Percentiles rank a stretch among this genome's conserved stretches.
phyloP scores from a whole-genome alignment of 345 rosid species.

The Acer yangbiense region DNA sequence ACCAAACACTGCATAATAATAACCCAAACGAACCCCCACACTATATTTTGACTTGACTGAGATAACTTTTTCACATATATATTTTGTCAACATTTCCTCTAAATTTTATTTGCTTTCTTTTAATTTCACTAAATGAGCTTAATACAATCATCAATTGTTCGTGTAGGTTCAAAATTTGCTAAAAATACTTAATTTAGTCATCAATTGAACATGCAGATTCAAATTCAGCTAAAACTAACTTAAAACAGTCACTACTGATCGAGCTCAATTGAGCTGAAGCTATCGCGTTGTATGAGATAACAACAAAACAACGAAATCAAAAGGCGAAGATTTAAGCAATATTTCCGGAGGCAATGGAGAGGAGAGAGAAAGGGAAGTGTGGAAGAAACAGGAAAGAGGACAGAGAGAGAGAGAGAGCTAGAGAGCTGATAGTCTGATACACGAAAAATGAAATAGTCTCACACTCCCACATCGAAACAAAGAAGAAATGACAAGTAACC shows the following conservation, averaged over 20 bases:
- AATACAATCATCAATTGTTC: background rate
- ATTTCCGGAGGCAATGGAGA: constrained; percentile 63
- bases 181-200: background rate
- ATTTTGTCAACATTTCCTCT: background rate
- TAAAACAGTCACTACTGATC: background rate
- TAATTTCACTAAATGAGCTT: background rate
- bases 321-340: background rate
- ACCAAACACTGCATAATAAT: background rate
- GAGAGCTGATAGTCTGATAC: no score
- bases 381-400: no score
- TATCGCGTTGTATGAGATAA: no score
- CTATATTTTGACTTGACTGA: background rate
- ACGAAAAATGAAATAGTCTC: no score
- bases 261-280: background rate
- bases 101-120: background rate
- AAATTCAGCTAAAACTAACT: background rate
- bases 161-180: background rate
- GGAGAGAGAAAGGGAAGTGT: constrained; percentile 60
- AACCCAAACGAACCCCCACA: background rate
- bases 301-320: background rate
- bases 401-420: no score
- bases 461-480: no score
- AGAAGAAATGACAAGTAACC: no score
- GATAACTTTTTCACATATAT: background rate
- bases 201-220: background rate